Conservation (phyloP, 2,329 filamentous ascomycete species). For the Tolypocladium tundrense region DNA sequence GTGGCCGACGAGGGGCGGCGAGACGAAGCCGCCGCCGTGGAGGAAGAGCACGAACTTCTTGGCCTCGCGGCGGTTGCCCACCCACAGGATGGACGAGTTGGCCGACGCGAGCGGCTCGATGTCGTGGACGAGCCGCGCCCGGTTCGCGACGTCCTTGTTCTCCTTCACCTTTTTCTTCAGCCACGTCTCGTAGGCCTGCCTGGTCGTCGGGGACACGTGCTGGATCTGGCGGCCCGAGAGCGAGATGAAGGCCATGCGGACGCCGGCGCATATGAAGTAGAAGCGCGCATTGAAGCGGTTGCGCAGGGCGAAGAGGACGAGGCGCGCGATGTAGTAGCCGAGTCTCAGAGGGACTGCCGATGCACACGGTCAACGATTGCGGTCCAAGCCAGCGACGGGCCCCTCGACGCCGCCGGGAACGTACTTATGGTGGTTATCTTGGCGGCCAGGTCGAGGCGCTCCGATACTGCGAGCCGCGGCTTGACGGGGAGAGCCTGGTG, state of each 20-base stretch:
- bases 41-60: conserved; percentile 17
- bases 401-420: not conserved
- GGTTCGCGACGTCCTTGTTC: conserved; percentile 3
- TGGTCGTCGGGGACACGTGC: conserved; percentile 8
- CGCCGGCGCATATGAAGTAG: conserved; percentile 7
- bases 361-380: not conserved
- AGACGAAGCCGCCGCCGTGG: conserved; percentile 17
- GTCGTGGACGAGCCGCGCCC: conserved; percentile 7
- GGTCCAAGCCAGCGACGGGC: not conserved
- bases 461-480: conserved; percentile 10
- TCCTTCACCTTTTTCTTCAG: conserved; percentile 8
- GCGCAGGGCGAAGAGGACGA: conserved; percentile 8
- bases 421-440: conserved; percentile 8
- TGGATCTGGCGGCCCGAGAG: conserved; percentile 13
- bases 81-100: conserved; percentile 14
- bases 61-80: conserved; percentile 15
- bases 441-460: conserved; percentile 6
- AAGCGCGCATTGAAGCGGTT: conserved; percentile 7
- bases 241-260: conserved; percentile 8
- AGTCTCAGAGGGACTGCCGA: conserved; percentile 7
- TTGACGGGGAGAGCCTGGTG: conserved; percentile 3
- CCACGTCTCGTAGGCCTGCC: conserved; percentile 12
- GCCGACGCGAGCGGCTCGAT: conserved; percentile 9
- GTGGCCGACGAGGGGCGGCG: conserved; percentile 12
- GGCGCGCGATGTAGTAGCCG: conserved; percentile 2